Percentiles rank a stretch among this genome's conserved stretches.
phyloP scores from a whole-genome alignment of 2,329 filamentous ascomycete genomes.

The Nigrospora osmanthi region DNA sequence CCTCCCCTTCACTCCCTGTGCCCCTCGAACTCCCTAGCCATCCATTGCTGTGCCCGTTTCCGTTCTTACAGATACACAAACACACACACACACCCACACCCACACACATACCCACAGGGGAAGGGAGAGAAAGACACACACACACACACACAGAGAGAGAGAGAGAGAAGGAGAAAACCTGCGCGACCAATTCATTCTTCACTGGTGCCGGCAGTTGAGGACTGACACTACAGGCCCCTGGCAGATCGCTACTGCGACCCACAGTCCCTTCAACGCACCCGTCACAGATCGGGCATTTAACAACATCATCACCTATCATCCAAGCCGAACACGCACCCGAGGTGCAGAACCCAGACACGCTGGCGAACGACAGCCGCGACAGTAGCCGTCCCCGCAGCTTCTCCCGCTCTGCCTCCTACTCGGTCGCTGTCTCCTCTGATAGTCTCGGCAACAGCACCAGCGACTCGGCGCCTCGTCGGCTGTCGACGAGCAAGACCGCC shows the following conservation, averaged over 20 bases:
- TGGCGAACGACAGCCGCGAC: conserved; percentile 11
- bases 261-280: conserved; percentile 48
- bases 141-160: too few species aligned
- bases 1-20: too few species aligned
- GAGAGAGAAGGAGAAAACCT: too few species aligned
- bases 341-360: conserved; percentile 28
- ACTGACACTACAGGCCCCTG: conserved; percentile 7
- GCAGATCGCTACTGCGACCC: conserved; percentile 28
- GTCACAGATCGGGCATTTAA: conserved; percentile 61
- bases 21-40: too few species aligned
- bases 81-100: too few species aligned
- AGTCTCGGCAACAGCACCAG: conserved; percentile 3
- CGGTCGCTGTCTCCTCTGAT: conserved; percentile 19
- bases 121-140: too few species aligned
- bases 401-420: conserved; percentile 29
- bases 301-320: conserved; percentile 60
- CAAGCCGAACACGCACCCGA: conserved; percentile 46
- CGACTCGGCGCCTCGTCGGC: conserved; percentile 13
- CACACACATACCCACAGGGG: too few species aligned
- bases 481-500: conserved; percentile 24
- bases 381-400: conserved; percentile 2
- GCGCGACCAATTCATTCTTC: too few species aligned
- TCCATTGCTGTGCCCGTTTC: too few species aligned
- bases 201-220: conserved; percentile 1
- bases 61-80: too few species aligned